A percentile compares a stretch with the other conserved stretches of the same genome.
phyloP scores from a whole-genome alignment of 2,329 filamentous ascomycete genomes.

The Coniochaeta sp. region DNA sequence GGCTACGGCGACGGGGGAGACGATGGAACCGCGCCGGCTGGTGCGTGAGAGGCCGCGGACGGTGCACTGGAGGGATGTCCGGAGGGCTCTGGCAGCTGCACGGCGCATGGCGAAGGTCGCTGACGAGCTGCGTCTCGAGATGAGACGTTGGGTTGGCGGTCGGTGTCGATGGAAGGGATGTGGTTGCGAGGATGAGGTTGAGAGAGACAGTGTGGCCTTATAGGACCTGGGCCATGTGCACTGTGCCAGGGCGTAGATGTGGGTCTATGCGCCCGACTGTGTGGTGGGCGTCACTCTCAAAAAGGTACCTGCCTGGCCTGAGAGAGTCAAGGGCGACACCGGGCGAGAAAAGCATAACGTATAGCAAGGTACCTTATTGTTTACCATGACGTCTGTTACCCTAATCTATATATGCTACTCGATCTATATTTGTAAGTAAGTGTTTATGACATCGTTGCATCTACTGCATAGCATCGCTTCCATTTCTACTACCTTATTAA shows the following conservation, averaged over 20 bases:
- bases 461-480: too few species aligned
- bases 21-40: constrained; percentile 33
- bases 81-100: constrained; percentile 59
- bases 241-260: not conserved
- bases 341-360: too few species aligned
- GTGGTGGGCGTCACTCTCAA: not conserved
- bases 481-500: too few species aligned
- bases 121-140: constrained; percentile 6
- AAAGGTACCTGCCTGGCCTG: too few species aligned
- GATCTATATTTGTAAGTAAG: too few species aligned
- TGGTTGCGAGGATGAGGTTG: constrained; percentile 4
- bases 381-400: too few species aligned
- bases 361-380: too few species aligned
- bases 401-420: too few species aligned
- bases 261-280: not conserved
- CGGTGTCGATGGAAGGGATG: not conserved
- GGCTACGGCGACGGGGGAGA: constrained; percentile 13
- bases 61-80: constrained; percentile 59
- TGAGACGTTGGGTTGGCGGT: not conserved
- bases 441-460: too few species aligned
- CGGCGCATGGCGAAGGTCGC: constrained; percentile 57
- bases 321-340: too few species aligned
- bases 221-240: not conserved
- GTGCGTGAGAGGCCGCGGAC: constrained; percentile 52
- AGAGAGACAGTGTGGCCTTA: not conserved